Conservation (phyloP, 2,329 filamentous ascomycete species). For the Botrytis elliptica region DNA sequence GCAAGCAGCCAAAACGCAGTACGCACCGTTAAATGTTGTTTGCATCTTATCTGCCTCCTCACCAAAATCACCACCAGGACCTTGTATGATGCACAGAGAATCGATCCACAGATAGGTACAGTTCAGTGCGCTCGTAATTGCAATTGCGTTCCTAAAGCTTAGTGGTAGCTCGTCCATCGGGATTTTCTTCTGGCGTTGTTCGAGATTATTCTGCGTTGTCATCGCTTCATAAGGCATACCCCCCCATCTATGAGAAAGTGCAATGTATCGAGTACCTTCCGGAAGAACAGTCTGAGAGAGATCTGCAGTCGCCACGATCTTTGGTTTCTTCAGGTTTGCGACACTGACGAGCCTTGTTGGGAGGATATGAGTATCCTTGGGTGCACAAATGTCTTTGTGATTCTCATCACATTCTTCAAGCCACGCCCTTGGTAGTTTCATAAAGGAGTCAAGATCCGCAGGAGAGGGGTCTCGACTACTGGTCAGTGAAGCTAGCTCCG, state of each 20-base stretch:
- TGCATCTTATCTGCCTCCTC: slow-evolving; percentile 33
- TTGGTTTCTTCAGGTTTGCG: background rate
- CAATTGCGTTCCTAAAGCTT: slow-evolving; percentile 36
- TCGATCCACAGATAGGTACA: slow-evolving; percentile 40
- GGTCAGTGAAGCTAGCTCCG: background rate
- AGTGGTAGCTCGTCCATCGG: slow-evolving; percentile 27
- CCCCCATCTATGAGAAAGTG: slow-evolving; percentile 26
- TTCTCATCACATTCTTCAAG: background rate
- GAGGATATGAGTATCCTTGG: background rate
- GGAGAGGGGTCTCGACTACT: background rate
- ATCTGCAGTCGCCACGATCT: background rate
- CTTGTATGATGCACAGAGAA: slow-evolving; percentile 40
- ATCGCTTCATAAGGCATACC: slow-evolving; percentile 5
- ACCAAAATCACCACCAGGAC: slow-evolving; percentile 33
- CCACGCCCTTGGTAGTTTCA: background rate
- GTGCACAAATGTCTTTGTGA: background rate
- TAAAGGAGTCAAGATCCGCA: background rate
- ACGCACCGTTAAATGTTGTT: slow-evolving; percentile 28
- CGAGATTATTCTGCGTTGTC: slow-evolving; percentile 11
- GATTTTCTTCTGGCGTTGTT: slow-evolving; percentile 17
- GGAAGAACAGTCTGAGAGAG: background rate
- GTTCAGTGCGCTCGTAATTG: slow-evolving; percentile 31
- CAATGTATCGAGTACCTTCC: slow-evolving; percentile 1
- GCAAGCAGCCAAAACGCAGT: slow-evolving; percentile 17
- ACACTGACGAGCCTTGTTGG: slow-evolving; percentile 1